Conservation (phyloP, 2,329 filamentous ascomycete species). For the Sclerotiophoma versabilis region DNA sequence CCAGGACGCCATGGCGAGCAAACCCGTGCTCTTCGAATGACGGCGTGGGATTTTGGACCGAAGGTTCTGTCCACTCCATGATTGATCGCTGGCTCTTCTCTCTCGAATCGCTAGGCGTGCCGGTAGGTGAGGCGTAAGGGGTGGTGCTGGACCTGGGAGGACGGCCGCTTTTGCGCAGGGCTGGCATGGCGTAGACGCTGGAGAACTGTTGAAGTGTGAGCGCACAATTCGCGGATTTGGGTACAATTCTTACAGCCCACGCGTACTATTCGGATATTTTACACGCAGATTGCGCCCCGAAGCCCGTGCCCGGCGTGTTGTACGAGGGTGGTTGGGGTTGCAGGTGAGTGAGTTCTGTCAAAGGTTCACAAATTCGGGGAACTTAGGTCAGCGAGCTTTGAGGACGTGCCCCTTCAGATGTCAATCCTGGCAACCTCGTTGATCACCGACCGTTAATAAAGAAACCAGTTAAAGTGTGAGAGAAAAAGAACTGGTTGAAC, state of each 20-base stretch:
- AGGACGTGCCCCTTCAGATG: slow-evolving; percentile 22
- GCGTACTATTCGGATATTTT: slow-evolving; percentile 38
- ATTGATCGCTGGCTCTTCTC: slow-evolving; percentile 49
- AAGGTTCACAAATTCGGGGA: slow-evolving; percentile 34
- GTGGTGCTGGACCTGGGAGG: slow-evolving; percentile 46
- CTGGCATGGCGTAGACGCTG: slow-evolving; percentile 45
- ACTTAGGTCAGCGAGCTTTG: slow-evolving; percentile 24
- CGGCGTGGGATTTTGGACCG: slow-evolving; percentile 61
- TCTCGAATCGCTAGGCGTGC: slow-evolving; percentile 39
- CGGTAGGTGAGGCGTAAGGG: slow-evolving; percentile 41
- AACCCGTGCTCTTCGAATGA: slow-evolving; percentile 82
- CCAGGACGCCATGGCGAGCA: slow-evolving; percentile 75
- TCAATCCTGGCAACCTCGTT: slow-evolving; percentile 23
- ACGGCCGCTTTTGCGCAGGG: slow-evolving; percentile 48
- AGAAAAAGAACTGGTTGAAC: not conserved
- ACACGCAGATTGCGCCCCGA: slow-evolving; percentile 37
- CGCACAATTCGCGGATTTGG: slow-evolving; percentile 27
- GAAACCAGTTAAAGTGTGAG: not conserved
- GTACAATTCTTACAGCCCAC: slow-evolving; percentile 36
- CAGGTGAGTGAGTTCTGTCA: slow-evolving; percentile 26
- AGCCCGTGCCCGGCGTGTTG: slow-evolving; percentile 38
- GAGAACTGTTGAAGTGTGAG: slow-evolving; percentile 43
- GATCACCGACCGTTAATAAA: slow-evolving; percentile 11
- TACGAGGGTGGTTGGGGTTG: slow-evolving; percentile 34
- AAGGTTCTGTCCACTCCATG: slow-evolving; percentile 65